These are phyloP conservation scores for Dactylorhiza incarnata DNA, from an alignment of 106 monocot genomes.

Conservation along the genomic window DNA sequence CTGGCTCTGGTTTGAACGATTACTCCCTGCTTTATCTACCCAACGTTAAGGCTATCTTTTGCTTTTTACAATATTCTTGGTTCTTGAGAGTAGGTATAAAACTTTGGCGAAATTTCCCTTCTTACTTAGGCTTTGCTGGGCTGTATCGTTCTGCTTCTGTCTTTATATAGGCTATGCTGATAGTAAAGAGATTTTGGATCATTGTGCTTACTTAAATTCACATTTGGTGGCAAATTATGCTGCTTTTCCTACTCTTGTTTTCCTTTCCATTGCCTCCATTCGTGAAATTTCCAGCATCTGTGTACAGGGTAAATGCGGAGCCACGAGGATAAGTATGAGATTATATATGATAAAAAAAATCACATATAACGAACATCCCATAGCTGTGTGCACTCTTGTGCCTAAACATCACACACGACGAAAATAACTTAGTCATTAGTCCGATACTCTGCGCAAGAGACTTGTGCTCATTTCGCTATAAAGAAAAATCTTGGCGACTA, in stretches of 20 bases:
- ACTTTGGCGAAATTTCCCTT: conserved; percentile 36
- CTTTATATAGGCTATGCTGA: conserved; percentile 32
- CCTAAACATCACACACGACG: too few relatives aligned
- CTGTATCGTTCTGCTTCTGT: conserved; percentile 42
- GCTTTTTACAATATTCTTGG: conserved; percentile 27
- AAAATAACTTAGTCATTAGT: too few relatives aligned
- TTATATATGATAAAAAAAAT: too few relatives aligned
- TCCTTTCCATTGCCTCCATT: conserved; percentile 47
- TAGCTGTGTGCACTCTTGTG: too few relatives aligned
- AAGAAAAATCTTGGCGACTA: too few relatives aligned
- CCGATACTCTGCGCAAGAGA: too few relatives aligned
- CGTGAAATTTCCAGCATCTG: conserved; percentile 39
- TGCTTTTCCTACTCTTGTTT: conserved; percentile 35
- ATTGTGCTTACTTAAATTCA: conserved; percentile 13
- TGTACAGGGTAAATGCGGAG: conserved; percentile 14
- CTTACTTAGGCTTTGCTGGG: conserved; percentile 57
- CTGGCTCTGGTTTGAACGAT: neutral
- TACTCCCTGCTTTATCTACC: conserved; percentile 34
- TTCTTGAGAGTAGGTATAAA: conserved; percentile 21
- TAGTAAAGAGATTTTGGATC: conserved; percentile 22
- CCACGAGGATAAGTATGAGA: too few relatives aligned
- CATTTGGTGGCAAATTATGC: conserved; percentile 47
- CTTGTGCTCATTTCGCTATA: too few relatives aligned
- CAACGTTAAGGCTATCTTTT: conserved; percentile 38
- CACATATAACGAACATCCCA: too few relatives aligned